Evolutionary conservation across 1,284 basidiomycete genomes (phyloP).

Genomic region (Trichosporon inkin): DNA sequence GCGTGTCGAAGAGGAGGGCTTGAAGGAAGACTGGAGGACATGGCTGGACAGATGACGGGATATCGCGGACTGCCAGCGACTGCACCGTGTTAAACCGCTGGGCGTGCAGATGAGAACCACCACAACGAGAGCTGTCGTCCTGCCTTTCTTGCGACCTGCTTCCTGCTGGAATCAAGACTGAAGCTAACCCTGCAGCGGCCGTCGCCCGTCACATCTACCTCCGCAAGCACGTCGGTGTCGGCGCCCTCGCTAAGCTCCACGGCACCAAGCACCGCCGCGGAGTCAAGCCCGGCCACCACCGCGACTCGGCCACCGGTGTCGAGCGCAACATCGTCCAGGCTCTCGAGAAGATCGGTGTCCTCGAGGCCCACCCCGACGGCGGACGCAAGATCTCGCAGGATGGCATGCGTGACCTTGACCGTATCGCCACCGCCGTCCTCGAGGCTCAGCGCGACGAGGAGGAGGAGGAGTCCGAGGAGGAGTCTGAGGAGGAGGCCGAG

Average conservation of each 20-base stretch:
- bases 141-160: background rate
- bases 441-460: conserved; percentile 80
- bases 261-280: conserved; percentile 93
- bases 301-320: conserved; percentile 76
- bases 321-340: conserved; percentile 92
- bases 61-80: no score
- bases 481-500: conserved; percentile 68
- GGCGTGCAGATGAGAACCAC: no score
- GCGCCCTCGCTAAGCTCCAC: conserved; percentile 93
- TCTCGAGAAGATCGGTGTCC: conserved; percentile 96
- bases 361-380: conserved; percentile 90
- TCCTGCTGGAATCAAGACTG: background rate
- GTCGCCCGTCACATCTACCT: conserved; percentile 99
- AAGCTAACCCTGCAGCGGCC: conserved; percentile 61
- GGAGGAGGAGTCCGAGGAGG: conserved; percentile 82
- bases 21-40: no score
- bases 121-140: background rate
- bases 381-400: conserved; percentile 95
- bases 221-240: conserved; percentile 93
- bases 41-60: no score
- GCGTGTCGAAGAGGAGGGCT: no score
- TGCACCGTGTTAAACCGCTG: no score
- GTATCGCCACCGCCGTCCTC: conserved; percentile 89
- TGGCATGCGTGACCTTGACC: conserved; percentile 92
- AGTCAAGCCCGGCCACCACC: conserved; percentile 92